Evolutionary conservation across 192 early-diverging fungal species (phyloP).

Genomic region (Powellomyces hirtus): DNA sequence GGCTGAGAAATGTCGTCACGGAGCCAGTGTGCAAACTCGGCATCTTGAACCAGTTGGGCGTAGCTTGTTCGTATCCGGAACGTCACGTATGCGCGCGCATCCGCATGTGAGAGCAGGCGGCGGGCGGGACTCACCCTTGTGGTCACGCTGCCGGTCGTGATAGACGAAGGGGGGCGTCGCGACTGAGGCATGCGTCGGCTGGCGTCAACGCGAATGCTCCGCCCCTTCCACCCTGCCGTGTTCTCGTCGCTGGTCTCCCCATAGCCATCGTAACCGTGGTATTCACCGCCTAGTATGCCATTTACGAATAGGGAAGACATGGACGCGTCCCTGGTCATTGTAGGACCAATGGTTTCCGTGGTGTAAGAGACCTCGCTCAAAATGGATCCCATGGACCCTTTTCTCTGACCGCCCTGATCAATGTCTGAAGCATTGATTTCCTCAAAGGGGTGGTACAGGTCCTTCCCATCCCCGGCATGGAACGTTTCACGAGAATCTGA

Average conservation of each 20-base stretch:
- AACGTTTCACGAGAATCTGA: not conserved
- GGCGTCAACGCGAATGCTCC: not conserved
- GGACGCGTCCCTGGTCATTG: constrained; percentile 20
- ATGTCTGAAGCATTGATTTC: not conserved
- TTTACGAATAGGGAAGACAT: constrained; percentile 15
- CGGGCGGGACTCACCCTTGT: constrained; percentile 5
- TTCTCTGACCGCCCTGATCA: not conserved
- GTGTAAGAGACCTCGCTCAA: constrained; percentile 25
- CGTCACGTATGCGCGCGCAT: constrained; percentile 11
- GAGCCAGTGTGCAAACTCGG: constrained; percentile 20
- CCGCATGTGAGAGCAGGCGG: constrained; percentile 14
- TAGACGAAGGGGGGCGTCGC: not conserved
- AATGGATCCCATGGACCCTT: constrained; percentile 2
- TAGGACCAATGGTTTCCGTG: constrained; percentile 17
- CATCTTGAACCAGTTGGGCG: constrained; percentile 10
- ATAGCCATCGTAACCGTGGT: not conserved
- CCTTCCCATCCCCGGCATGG: not conserved
- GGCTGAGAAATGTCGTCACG: constrained; percentile 11
- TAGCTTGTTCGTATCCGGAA: constrained; percentile 22
- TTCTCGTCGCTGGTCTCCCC: not conserved
- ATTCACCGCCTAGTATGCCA: constrained; percentile 12
- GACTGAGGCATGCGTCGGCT: not conserved
- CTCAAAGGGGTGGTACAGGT: not conserved
- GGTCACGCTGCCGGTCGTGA: not conserved
- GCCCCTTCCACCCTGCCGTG: not conserved